Evolutionary conservation across 306 rosid species (phyloP).

Genomic region (Phaseolus lunatus): DNA sequence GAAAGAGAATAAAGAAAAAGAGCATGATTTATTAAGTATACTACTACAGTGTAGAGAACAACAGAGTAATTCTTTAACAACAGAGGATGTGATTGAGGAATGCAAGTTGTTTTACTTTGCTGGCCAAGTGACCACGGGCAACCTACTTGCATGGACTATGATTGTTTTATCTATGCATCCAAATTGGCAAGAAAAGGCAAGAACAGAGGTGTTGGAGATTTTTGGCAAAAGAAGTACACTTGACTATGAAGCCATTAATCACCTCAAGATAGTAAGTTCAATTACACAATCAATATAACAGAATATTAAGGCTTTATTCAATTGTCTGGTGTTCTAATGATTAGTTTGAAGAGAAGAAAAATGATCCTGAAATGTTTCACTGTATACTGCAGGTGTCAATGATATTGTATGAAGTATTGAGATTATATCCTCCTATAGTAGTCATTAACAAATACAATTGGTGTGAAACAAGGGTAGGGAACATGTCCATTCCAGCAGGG

Average conservation of each 20-base stretch:
- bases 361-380: neutral
- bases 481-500: neutral
- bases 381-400: conserved; percentile 2
- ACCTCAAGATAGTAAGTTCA: neutral
- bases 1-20: neutral
- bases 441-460: neutral
- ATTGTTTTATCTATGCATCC: neutral
- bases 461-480: neutral
- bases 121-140: conserved; percentile 2
- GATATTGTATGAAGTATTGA: conserved; percentile 5
- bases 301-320: no score
- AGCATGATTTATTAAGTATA: neutral
- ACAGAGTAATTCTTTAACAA: neutral
- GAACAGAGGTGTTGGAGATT: neutral
- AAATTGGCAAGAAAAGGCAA: conserved; percentile 15
- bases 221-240: neutral
- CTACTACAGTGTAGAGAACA: neutral
- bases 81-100: conserved; percentile 1
- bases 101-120: conserved; percentile 18
- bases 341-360: no score
- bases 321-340: neutral
- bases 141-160: neutral
- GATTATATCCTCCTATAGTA: neutral
- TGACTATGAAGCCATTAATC: neutral
- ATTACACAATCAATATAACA: neutral